A percentile compares a stretch with the other conserved stretches of the same genome.
Conservation (phyloP, 2,329 filamentous ascomycete species). For the Ophiostoma populinum region DNA sequence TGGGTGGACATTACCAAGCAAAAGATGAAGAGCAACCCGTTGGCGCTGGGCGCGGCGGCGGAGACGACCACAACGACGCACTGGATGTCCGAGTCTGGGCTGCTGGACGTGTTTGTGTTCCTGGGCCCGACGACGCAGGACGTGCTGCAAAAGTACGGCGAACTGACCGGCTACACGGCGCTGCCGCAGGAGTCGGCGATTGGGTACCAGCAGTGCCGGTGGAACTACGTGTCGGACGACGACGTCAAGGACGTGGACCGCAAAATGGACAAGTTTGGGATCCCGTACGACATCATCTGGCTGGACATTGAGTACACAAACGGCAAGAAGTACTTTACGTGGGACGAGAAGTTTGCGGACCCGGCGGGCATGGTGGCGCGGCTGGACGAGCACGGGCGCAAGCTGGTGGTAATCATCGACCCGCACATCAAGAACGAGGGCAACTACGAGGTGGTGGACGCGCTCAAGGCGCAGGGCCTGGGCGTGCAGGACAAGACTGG, state of each 20-base stretch:
- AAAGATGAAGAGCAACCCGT: constrained; percentile 55
- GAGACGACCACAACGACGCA: constrained; percentile 75
- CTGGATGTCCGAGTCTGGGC: constrained; percentile 87
- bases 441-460: constrained; percentile 57
- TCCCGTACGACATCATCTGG: constrained; percentile 98
- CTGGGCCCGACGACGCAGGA: constrained; percentile 75
- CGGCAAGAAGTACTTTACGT: constrained; percentile 95
- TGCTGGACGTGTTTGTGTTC: constrained; percentile 88
- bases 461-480: constrained; percentile 69
- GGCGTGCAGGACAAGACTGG: constrained; percentile 82
- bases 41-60: constrained; percentile 51
- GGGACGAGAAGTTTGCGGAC: constrained; percentile 78
- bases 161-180: constrained; percentile 80
- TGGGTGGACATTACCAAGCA: constrained; percentile 90
- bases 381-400: constrained; percentile 67
- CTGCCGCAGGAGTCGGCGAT: constrained; percentile 86
- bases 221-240: constrained; percentile 96
- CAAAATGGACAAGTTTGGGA: constrained; percentile 88
- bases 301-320: constrained; percentile 96
- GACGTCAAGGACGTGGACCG: constrained; percentile 93
- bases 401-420: constrained; percentile 88
- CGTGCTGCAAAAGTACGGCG: constrained; percentile 64
- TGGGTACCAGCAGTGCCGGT: constrained; percentile 92
- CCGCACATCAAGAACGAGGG: constrained; percentile 92
- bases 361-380: constrained; percentile 79